These are phyloP conservation scores for Aureobasidium sp. DNA, from an alignment of 2,329 filamentous ascomycete genomes.

Conservation along the genomic window DNA sequence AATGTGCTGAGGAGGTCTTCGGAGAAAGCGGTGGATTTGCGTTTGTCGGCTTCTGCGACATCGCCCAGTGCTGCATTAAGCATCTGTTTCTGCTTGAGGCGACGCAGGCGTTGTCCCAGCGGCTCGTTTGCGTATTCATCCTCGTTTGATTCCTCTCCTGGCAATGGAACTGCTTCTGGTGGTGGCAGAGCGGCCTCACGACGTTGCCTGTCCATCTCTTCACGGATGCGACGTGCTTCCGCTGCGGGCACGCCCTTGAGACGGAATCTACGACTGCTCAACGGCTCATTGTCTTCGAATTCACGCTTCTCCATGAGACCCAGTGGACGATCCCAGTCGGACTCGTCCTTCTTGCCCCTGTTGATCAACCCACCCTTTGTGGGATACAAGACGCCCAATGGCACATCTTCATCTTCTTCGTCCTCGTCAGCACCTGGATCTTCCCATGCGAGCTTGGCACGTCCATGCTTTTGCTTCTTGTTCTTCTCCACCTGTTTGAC, in stretches of 20 bases:
- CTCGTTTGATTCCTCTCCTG: conserved; percentile 23
- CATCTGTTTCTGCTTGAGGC: conserved; percentile 53
- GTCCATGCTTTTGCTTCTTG: conserved; percentile 57
- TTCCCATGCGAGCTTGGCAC: conserved; percentile 87
- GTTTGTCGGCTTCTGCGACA: conserved; percentile 36
- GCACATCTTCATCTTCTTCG: conserved; percentile 74
- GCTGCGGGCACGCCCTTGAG: conserved; percentile 50
- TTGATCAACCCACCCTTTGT: conserved; percentile 46
- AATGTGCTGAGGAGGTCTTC: conserved; percentile 49
- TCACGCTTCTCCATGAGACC: conserved; percentile 74
- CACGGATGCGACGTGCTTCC: conserved; percentile 10
- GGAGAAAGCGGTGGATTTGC: conserved; percentile 45
- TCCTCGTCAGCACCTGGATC: conserved; percentile 38
- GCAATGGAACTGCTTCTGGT: conserved; percentile 1
- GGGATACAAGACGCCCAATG: conserved; percentile 71
- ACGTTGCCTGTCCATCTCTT: conserved; percentile 22
- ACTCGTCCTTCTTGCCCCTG: conserved; percentile 35
- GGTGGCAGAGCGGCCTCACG: conserved; percentile 22
- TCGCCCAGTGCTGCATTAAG: conserved; percentile 35
- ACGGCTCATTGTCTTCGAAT: conserved; percentile 84
- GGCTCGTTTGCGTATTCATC: conserved; percentile 46
- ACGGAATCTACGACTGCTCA: conserved; percentile 67
- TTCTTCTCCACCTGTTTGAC: conserved; percentile 78
- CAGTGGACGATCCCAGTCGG: conserved; percentile 52
- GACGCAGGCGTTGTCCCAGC: conserved; percentile 54